phyloP scores from a whole-genome alignment of 192 early-diverging fungal species.

The Linnemannia hyalina region DNA sequence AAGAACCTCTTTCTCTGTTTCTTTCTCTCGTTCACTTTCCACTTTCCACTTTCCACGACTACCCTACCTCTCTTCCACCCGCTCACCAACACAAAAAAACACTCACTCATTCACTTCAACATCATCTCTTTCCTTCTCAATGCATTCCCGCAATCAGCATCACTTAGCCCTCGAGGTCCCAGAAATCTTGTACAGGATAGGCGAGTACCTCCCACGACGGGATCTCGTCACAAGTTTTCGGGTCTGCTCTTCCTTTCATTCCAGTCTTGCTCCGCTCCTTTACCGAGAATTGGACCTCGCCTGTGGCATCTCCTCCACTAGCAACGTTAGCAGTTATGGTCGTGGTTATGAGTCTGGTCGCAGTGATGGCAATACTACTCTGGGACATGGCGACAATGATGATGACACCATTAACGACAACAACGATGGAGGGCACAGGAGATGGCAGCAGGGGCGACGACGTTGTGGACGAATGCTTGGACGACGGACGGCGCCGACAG shows the following conservation, averaged over 20 bases:
- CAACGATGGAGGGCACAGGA: neutral
- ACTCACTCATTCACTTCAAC: neutral
- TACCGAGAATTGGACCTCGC: neutral
- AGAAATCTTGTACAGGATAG: neutral
- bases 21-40: neutral
- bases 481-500: neutral
- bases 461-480: neutral
- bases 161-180: neutral
- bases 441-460: neutral
- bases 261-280: neutral
- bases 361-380: neutral
- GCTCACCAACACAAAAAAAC: neutral
- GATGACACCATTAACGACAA: neutral
- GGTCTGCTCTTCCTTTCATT: neutral
- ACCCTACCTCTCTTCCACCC: too few species aligned
- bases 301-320: neutral
- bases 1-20: neutral
- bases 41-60: neutral
- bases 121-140: neutral
- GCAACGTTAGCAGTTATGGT: neutral
- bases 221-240: neutral
- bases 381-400: neutral
- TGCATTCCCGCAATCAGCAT: neutral
- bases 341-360: neutral
- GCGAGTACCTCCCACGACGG: neutral